A percentile compares a stretch with the other conserved stretches of the same genome.
Conservation (phyloP, 2,329 filamentous ascomycete genomes). For the Aspergillus carbonarius region DNA sequence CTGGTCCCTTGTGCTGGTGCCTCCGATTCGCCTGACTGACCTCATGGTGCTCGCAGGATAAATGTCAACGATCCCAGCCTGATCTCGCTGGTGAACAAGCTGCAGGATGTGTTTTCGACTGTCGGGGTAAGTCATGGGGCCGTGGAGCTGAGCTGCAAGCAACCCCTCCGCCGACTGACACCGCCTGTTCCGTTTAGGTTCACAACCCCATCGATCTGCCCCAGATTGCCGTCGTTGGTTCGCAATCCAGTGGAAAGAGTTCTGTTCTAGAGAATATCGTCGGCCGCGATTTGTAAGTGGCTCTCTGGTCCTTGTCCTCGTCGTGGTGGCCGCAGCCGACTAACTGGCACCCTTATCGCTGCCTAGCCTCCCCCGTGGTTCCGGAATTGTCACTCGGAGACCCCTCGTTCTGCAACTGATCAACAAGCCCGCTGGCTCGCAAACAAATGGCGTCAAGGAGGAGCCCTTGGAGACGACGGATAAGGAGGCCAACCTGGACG, state of each 20-base stretch:
- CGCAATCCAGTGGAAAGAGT: constrained; percentile 98
- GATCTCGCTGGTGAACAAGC: constrained; percentile 91
- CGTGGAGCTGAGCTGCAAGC: constrained; percentile 4
- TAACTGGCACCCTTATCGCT: constrained; percentile 22
- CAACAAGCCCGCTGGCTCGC: constrained; percentile 71
- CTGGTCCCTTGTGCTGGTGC: constrained; percentile 25
- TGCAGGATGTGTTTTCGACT: constrained; percentile 98
- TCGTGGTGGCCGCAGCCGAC: constrained; percentile 18
- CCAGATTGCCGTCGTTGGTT: constrained; percentile 96
- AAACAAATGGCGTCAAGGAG: constrained; percentile 69
- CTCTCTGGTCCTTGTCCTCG: background rate
- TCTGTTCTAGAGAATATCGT: constrained; percentile 99
- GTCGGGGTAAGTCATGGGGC: constrained; percentile 66
- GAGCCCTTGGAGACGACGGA: constrained; percentile 69
- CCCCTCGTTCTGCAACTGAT: constrained; percentile 97
- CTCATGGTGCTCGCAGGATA: constrained; percentile 51
- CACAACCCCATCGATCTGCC: constrained; percentile 99
- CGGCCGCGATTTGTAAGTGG: constrained; percentile 90
- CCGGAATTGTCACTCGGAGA: constrained; percentile 93
- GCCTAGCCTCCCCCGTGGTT: constrained; percentile 85
- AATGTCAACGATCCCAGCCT: constrained; percentile 70
- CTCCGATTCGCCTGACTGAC: constrained; percentile 27
- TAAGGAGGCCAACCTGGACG: constrained; percentile 85
- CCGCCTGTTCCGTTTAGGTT: constrained; percentile 56
- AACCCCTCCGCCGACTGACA: constrained; percentile 25